Conservation (phyloP, 208 protist species). For the Wallacemonas sp. region DNA sequence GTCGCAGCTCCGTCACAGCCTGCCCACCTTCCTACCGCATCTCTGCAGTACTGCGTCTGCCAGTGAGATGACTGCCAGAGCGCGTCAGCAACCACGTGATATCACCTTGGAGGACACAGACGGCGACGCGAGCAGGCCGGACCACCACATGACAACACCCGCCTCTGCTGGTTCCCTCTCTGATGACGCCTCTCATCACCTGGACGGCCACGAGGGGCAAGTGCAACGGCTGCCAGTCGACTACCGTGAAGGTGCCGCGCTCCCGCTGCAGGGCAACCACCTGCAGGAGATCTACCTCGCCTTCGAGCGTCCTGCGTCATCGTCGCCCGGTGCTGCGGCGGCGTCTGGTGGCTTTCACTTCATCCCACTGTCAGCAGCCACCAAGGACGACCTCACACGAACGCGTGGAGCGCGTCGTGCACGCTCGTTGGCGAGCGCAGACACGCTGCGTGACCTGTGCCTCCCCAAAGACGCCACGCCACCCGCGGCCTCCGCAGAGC, state of each 20-base stretch:
- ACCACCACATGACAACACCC: background rate
- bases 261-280: slow-evolving; percentile 30
- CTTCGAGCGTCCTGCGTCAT: slow-evolving; percentile 17
- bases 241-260: slow-evolving; percentile 48
- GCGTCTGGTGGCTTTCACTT: too few relatives aligned
- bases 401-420: too few relatives aligned
- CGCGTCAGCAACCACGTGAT: background rate
- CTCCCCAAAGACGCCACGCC: too few relatives aligned
- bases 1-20: background rate
- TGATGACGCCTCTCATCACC: too few relatives aligned
- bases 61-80: too few relatives aligned
- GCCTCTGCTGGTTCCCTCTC: too few relatives aligned
- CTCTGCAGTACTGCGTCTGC: background rate
- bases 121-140: background rate
- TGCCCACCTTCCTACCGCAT: background rate
- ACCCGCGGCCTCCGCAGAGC: background rate
- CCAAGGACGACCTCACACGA: too few relatives aligned
- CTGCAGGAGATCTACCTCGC: slow-evolving; percentile 57
- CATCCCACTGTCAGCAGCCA: too few relatives aligned
- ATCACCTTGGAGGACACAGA: background rate
- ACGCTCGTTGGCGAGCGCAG: too few relatives aligned
- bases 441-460: too few relatives aligned
- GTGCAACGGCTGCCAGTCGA: slow-evolving; percentile 7
- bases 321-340: too few relatives aligned
- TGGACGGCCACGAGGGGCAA: slow-evolving; percentile 2